Evolutionary conservation across 2,329 filamentous ascomycete species (phyloP).

Genomic region (Colletotrichum plurivorum): DNA sequence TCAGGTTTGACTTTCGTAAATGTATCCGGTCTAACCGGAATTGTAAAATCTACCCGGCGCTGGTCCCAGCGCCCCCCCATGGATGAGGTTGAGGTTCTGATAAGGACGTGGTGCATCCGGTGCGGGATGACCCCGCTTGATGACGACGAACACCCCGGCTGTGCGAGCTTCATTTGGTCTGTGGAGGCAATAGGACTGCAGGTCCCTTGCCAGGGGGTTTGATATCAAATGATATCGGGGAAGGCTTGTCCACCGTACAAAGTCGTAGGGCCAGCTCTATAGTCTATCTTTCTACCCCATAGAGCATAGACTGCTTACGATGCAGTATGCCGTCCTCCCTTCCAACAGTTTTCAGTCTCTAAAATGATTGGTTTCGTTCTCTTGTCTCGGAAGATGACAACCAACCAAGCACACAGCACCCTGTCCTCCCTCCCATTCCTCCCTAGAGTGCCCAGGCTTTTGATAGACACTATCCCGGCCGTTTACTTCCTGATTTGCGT

Average conservation of each 20-base stretch:
- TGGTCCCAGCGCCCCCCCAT: neutral
- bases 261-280: neutral
- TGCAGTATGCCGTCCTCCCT: too few relatives aligned
- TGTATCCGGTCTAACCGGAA: conserved; percentile 25
- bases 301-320: too few relatives aligned
- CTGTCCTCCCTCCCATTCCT: conserved; percentile 14
- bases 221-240: conserved; percentile 8
- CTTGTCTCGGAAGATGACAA: neutral
- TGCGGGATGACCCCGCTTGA: conserved; percentile 37
- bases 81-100: conserved; percentile 8
- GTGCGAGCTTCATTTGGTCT: conserved; percentile 6
- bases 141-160: conserved; percentile 33
- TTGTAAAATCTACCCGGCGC: conserved; percentile 33
- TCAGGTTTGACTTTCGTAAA: conserved; percentile 6
- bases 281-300: too few relatives aligned
- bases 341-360: too few relatives aligned
- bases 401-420: neutral
- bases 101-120: conserved; percentile 18
- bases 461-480: neutral
- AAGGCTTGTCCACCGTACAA: neutral
- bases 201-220: conserved; percentile 21
- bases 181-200: conserved; percentile 13
- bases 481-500: conserved; percentile 8
- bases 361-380: too few relatives aligned
- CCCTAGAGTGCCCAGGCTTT: conserved; percentile 6